Evolutionary conservation across 352 stramenopile genomes (phyloP), one percentile per base, ranked within the genome.

Genomic region (Phytopythium sindhum): DNA sequence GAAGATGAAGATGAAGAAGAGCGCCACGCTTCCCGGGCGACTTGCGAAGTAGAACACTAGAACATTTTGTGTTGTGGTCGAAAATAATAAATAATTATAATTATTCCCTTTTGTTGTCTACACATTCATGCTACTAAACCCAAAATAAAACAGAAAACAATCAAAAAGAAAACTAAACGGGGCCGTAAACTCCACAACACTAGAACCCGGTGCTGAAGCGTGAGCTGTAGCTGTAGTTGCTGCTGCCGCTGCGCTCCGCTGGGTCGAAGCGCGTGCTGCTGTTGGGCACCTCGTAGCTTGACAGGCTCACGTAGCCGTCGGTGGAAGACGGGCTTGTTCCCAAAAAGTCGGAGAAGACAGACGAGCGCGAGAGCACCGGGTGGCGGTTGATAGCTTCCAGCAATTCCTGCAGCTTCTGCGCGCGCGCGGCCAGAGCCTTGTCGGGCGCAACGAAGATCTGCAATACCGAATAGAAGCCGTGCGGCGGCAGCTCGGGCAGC

Each of bases 281-380:
- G 47, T 75, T 63, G 23, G 82, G 82, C 45, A 80, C 82, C 56
- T 91, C 80, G 66, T 91, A 91, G 57, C 71, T 72, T 51, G 82
- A 89, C 12, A 91, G 69, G 39, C 78, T 88, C 67, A 91, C 82
- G 64, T 91, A 91, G 31, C 82, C 82, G 55, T 89, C 80, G 35
- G 75, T 72, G 52, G 72, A 81, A 45, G 80, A 81, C n/a, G 82
- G 82, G 60, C 87, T 89, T 68, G 86, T 89, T 67, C 82, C 82
- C 33, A 89, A 80, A 60, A 91, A 91, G 24, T 75, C 68, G 59
- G 64, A 73, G 64, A 89, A 91, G 4, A 69, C 67, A 24, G 61
- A 35, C 35, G 72, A 75, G 42, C 69, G 74, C 21, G 69, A 72
- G 14, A 91, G 69, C 56, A 72, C 52, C 57, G 82, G 78, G 65